phyloP scores from a whole-genome alignment of 768 basidiomycete genomes.

The Macrocybe gigantea region DNA sequence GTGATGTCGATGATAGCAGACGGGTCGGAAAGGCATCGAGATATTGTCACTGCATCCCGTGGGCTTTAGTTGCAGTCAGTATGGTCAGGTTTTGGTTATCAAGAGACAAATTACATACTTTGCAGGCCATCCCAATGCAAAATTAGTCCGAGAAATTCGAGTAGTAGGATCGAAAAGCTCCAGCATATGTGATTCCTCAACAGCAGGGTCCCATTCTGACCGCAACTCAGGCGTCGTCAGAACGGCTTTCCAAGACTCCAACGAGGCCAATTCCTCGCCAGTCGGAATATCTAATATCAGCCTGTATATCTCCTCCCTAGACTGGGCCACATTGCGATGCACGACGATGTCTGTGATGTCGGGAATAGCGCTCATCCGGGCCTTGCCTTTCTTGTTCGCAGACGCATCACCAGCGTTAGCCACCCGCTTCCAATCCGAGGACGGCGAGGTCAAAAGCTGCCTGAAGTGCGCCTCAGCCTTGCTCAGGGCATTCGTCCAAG shows the following conservation, averaged over 20 bases:
- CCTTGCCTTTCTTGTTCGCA: conserved; percentile 56
- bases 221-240: conserved; percentile 82
- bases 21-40: conserved; percentile 75
- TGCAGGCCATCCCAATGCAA: conserved; percentile 93
- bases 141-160: conserved; percentile 85
- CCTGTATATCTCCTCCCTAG: conserved; percentile 75
- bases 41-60: conserved; percentile 91
- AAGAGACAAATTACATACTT: conserved; percentile 51
- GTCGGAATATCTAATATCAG: conserved; percentile 74
- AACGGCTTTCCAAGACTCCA: conserved; percentile 79
- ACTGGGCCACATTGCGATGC: conserved; percentile 64
- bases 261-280: conserved; percentile 52
- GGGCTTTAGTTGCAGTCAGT: conserved; percentile 48
- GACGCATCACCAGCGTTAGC: conserved; percentile 34
- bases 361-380: conserved; percentile 42
- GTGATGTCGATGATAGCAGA: conserved; percentile 85
- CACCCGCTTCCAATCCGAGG: conserved; percentile 80
- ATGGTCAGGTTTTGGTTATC: not conserved
- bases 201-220: conserved; percentile 92
- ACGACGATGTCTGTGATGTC: conserved; percentile 71
- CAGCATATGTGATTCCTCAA: conserved; percentile 74
- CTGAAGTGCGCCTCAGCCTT: conserved; percentile 75
- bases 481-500: conserved; percentile 74
- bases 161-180: conserved; percentile 86
- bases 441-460: conserved; percentile 65